Base-by-base conservation (phyloP, 192 early-diverging fungal genomes). In the Linnemannia elongata region DNA sequence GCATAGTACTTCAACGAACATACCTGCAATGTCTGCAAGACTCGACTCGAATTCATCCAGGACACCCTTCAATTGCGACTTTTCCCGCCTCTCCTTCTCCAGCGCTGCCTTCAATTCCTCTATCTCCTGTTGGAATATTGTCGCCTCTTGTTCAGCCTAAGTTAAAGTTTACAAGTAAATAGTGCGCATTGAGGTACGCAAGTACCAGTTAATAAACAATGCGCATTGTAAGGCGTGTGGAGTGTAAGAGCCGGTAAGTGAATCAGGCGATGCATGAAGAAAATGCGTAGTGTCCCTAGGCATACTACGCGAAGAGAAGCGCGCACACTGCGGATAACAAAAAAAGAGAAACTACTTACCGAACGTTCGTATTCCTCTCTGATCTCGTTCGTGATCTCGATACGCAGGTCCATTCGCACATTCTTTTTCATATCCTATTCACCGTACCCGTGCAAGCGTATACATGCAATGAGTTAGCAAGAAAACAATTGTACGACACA, bases 361-460 rank as follows among this genome's bases (percentile, higher is more conserved):
- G 85, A 81, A 36, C 76, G 27, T 52, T 87, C 85, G 54, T 87
- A 87, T 75, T 87, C 85, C 57, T 87, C 85, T 36, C 85, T 72
- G 44, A 87, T 87, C 72, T 87, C 85, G 39, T 87, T 87, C 5
- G 85, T 87, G 54, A 87, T 87, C 44, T 87, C 85, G 22, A 87
- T 87, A 52, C 85, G 85, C 54, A 87, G 33, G 47, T 87, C 85
- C 85, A 87, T 87, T 6, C 85, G 44, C 22, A 75, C 85, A 71
- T 87, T 87, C 76, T 75, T 87, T 87, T 87, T 87, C 85, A 87
- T 87, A 41, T 87, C 85, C 85, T 87, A 73, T 8, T 41, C 13
- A 38, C 24, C 1, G 41, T 69, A 5, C 69, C 36, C 18, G 24
- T 66, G 24, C 5, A 12, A 44, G 20, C 0, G 33, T 42, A 6